A percentile compares a stretch with the other conserved stretches of the same genome.
phyloP scores from a whole-genome alignment of 805 yeast species.

The Schizosaccharomyces osmophilus region DNA sequence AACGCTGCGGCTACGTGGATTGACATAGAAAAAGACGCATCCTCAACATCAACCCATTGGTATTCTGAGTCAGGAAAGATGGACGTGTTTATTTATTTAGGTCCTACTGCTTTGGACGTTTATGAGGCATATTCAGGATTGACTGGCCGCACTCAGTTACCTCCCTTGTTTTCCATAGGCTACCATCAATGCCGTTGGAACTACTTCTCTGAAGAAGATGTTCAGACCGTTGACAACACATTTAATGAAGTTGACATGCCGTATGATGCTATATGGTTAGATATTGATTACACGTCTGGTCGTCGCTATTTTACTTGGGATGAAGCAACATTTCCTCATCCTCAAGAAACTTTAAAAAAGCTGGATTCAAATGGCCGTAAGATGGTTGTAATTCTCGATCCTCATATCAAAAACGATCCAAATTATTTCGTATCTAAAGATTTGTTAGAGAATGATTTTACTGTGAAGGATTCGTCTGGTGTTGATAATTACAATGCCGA shows the following conservation, averaged over 20 bases:
- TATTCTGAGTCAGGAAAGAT: constrained; percentile 72
- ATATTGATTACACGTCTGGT: constrained; percentile 68
- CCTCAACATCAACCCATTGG: constrained; percentile 49
- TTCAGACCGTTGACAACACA: constrained; percentile 37
- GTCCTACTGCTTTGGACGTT: constrained; percentile 29
- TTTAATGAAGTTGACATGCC: constrained; percentile 62
- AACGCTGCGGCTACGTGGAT: constrained; percentile 83
- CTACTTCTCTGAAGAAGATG: constrained; percentile 71
- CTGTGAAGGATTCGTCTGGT: constrained; percentile 24
- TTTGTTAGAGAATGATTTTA: constrained; percentile 20
- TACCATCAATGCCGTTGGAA: constrained; percentile 97
- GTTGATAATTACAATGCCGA: constrained; percentile 41
- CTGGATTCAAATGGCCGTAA: constrained; percentile 55
- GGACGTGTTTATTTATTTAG: constrained; percentile 49
- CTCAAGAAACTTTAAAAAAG: constrained; percentile 36
- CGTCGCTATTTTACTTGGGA: constrained; percentile 89
- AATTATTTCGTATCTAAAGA: constrained; percentile 40
- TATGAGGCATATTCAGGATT: constrained; percentile 36
- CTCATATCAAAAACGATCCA: constrained; percentile 43
- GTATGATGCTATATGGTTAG: constrained; percentile 82
- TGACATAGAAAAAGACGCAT: constrained; percentile 26
- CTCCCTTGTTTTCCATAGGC: constrained; percentile 57
- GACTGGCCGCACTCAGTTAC: constrained; percentile 52
- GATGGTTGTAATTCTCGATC: constrained; percentile 68
- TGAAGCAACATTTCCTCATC: constrained; percentile 44